Base-by-base conservation (phyloP, 202 grass and related monocot genomes). In the Setaria italica region DNA sequence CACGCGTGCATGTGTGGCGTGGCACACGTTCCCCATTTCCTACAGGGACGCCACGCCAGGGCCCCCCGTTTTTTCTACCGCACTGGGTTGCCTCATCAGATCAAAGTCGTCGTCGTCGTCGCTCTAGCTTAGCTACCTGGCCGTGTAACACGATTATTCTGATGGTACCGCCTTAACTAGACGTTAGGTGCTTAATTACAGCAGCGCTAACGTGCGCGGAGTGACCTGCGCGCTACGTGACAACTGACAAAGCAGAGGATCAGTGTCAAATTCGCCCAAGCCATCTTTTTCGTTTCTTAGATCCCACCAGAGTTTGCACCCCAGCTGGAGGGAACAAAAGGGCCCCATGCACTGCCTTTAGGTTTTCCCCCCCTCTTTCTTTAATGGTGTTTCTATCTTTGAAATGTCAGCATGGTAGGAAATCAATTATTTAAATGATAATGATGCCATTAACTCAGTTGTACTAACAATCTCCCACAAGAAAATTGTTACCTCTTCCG, bases 231-330 rank as follows among this genome's bases (percentile, higher is more conserved):
- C 64, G 35, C 78, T 71, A 86, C 7, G 35, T 13, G 72, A 64
- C 82, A 77, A 85, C 29, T 13, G 72, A 64, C 82, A 77, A 85
- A 47, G 63, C 39, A 12, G 60, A 42, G 72, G 67, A 69, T 67
- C 76, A 39, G 64, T 51, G 54, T 49, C 83, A 79, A 85, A 70
- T 85, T 49, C 74, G 14, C 57, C 60, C 13, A 49, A 54, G 49
- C 50, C 42, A 68, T 69, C 69, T 13, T 51, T 87, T 54, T 21
- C 80, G 45, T 83, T 77, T 43, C 43, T 42, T 55, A 42, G 8
- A 72, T 72, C 46, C 79, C 86, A 87, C 79, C 54, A 70, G 33
- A 70, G 53, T 70, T 62, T 77, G 79, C 72, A 75, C 72, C 62
- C 50, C 71, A 69, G 62, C 78, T 82, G 54, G 42, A 69, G 78